Percentiles rank a stretch among this genome's conserved stretches.
These are phyloP conservation scores for Hibiscus trionum DNA, from an alignment of 345 rosid genomes.

Conservation along the genomic window DNA sequence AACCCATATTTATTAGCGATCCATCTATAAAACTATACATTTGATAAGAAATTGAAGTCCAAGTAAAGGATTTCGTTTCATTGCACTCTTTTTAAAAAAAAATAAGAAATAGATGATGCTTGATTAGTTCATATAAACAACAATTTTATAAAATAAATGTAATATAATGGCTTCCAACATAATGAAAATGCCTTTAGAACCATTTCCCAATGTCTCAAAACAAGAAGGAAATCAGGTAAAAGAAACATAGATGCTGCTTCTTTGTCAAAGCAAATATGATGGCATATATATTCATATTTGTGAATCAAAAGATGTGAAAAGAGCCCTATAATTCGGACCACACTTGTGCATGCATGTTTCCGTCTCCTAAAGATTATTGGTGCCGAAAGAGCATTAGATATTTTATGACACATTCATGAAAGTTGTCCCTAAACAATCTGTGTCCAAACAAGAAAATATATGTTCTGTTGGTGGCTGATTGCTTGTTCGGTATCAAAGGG, in stretches of 20 bases:
- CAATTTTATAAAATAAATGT: no score
- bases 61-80: no score
- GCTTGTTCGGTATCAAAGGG: neutral
- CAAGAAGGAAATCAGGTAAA: neutral
- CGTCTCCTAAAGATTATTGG: neutral
- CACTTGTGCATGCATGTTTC: neutral
- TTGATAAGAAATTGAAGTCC: no score
- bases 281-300: neutral
- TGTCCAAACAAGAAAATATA: neutral
- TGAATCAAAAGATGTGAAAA: neutral
- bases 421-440: neutral
- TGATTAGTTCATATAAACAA: no score
- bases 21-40: no score
- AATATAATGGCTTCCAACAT: no score
- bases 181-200: neutral
- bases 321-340: neutral
- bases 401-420: slow-evolving; percentile 1
- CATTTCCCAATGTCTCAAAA: neutral
- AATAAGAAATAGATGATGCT: no score
- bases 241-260: neutral
- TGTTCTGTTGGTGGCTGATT: slow-evolving; percentile 2
- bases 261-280: neutral
- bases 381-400: neutral
- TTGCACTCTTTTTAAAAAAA: no score
- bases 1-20: no score